These are phyloP conservation scores for Ophiocordyceps camponoti-leonardi DNA, from an alignment of 2,329 filamentous ascomycete species.

Conservation along the genomic window DNA sequence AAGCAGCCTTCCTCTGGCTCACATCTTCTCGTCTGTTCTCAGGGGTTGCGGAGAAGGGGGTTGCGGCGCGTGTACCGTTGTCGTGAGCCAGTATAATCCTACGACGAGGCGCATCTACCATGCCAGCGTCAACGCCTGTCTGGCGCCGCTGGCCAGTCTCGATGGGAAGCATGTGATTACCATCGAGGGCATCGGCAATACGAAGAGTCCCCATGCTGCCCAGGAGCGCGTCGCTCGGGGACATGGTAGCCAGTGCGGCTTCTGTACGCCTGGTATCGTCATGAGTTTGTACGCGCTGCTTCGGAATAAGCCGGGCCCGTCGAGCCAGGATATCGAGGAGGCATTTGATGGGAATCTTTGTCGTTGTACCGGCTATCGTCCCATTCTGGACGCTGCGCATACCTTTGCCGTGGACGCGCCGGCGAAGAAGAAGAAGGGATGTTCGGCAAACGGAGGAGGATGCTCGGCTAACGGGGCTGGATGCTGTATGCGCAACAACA, in stretches of 20 bases:
- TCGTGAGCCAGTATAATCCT: slow-evolving; percentile 84
- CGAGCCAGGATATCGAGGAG: slow-evolving; percentile 76
- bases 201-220: slow-evolving; percentile 69
- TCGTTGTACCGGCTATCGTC: slow-evolving; percentile 85
- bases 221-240: slow-evolving; percentile 84
- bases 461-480: slow-evolving; percentile 29
- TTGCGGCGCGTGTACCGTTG: slow-evolving; percentile 90
- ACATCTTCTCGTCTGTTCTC: background rate
- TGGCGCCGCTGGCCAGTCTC: slow-evolving; percentile 80
- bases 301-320: slow-evolving; percentile 63
- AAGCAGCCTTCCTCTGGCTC: background rate
- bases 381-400: slow-evolving; percentile 85
- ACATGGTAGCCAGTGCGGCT: slow-evolving; percentile 84
- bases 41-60: slow-evolving; percentile 88
- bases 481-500: slow-evolving; percentile 56
- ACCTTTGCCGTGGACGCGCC: slow-evolving; percentile 51
- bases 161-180: slow-evolving; percentile 98
- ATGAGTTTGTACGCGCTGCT: slow-evolving; percentile 94
- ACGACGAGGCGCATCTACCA: slow-evolving; percentile 89
- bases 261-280: slow-evolving; percentile 94
- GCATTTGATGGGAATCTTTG: slow-evolving; percentile 95
- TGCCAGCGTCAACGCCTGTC: slow-evolving; percentile 88
- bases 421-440: slow-evolving; percentile 1
- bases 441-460: background rate
- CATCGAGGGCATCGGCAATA: slow-evolving; percentile 85